A percentile compares a stretch with the other conserved stretches of the same genome.
phyloP scores from a whole-genome alignment of 2,329 filamentous ascomycete species.

The Cryphonectria naterciae region DNA sequence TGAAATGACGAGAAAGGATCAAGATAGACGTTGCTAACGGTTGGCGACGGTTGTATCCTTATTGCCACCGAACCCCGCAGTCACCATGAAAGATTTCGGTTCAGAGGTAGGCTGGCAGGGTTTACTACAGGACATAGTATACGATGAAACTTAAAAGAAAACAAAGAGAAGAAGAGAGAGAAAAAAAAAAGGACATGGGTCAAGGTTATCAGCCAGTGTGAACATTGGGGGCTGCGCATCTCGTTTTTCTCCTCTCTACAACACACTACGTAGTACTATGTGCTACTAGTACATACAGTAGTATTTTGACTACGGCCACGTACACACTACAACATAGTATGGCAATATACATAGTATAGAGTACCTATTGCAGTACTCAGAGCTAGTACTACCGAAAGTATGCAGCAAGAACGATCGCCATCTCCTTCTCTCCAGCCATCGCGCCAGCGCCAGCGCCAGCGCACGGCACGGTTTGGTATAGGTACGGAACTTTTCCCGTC shows the following conservation, averaged over 20 bases:
- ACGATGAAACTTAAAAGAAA: conserved; percentile 14
- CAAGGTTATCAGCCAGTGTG: conserved; percentile 21
- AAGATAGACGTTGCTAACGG: not conserved
- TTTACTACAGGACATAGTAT: not conserved
- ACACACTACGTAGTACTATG: too few species aligned
- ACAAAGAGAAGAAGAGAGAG: not conserved
- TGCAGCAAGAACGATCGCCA: not conserved
- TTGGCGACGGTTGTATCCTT: not conserved
- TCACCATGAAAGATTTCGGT: not conserved
- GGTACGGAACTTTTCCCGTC: conserved; percentile 18
- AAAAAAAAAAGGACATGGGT: conserved; percentile 17
- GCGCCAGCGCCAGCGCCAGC: conserved; percentile 21
- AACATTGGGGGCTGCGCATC: not conserved
- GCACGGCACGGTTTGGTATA: conserved; percentile 21
- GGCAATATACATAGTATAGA: not conserved
- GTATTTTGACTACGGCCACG: not conserved
- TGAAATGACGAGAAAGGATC: not conserved
- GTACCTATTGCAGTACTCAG: too few species aligned
- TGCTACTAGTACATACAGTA: not conserved
- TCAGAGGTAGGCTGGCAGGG: conserved; percentile 5
- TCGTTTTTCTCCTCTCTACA: not conserved
- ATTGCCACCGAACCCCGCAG: not conserved
- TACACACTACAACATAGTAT: not conserved
- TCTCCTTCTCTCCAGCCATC: not conserved
- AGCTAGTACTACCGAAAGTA: not conserved